Evolutionary conservation across 1,139 yeast genomes (phyloP).

Genomic region (Sugiyamaella pinicola): DNA sequence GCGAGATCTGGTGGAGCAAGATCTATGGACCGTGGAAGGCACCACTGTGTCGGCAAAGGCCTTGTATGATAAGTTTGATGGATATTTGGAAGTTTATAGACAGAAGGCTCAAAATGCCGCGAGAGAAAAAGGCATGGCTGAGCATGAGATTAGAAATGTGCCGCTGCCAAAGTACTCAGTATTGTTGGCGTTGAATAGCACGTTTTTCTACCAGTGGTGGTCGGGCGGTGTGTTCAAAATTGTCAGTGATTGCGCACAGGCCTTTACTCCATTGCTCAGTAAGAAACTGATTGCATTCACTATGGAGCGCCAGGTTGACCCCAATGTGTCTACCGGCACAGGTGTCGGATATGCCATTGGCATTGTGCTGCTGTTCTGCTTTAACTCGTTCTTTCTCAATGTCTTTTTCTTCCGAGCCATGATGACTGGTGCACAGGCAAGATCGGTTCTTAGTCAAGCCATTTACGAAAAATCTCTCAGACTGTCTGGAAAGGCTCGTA

Average conservation of each 20-base stretch:
- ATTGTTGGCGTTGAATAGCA: conserved; percentile 53
- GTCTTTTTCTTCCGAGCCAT: conserved; percentile 64
- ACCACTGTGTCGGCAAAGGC: conserved; percentile 53
- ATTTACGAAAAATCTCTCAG: conserved; percentile 65
- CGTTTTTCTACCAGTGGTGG: conserved; percentile 57
- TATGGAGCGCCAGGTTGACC: conserved; percentile 24
- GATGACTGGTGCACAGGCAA: conserved; percentile 68
- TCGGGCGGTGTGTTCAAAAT: conserved; percentile 49
- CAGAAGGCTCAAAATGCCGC: conserved; percentile 41
- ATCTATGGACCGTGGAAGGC: conserved; percentile 57
- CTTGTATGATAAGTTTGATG: conserved; percentile 47
- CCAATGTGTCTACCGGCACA: conserved; percentile 41
- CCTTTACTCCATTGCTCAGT: conserved; percentile 54
- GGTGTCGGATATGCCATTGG: conserved; percentile 69
- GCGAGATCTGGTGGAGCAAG: conserved; percentile 65
- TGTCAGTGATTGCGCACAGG: conserved; percentile 53
- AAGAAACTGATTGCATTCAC: conserved; percentile 57
- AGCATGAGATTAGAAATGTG: conserved; percentile 30
- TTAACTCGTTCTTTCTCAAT: conserved; percentile 57
- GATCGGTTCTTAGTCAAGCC: conserved; percentile 67
- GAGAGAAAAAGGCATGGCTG: conserved; percentile 29
- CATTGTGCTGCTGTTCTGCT: conserved; percentile 49
- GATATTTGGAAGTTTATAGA: conserved; percentile 46
- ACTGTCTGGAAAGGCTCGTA: conserved; percentile 61
- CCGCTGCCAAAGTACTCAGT: conserved; percentile 49